A percentile compares a stretch with the other conserved stretches of the same genome.
These are phyloP conservation scores for Termitomyces sp. DNA, from an alignment of 768 basidiomycete genomes.

Conservation along the genomic window DNA sequence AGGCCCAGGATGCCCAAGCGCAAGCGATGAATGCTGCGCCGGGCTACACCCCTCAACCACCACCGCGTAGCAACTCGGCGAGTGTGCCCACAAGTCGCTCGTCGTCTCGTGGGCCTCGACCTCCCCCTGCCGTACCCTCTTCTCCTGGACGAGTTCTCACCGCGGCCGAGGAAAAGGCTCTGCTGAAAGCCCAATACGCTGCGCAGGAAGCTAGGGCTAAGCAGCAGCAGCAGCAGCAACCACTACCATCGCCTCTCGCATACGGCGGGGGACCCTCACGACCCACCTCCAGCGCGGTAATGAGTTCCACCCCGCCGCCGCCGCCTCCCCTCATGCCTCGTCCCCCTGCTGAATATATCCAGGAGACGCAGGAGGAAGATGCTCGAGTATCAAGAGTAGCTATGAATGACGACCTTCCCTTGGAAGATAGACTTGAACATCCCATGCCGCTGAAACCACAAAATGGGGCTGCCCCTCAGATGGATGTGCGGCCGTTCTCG, in stretches of 20 bases:
- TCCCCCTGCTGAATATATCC: conserved; percentile 77
- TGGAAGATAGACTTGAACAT: conserved; percentile 11
- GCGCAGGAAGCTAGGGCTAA: conserved; percentile 39
- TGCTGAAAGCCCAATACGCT: conserved; percentile 60
- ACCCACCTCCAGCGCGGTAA: conserved; percentile 12
- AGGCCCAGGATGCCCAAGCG: conserved; percentile 43
- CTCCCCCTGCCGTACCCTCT: conserved; percentile 33
- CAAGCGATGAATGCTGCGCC: conserved; percentile 16
- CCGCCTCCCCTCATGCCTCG: conserved; percentile 76
- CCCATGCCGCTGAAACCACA: conserved; percentile 13
- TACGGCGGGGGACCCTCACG: conserved; percentile 24
- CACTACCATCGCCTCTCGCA: neutral
- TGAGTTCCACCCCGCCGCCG: conserved; percentile 25
- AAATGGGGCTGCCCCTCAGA: conserved; percentile 6
- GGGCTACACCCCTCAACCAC: conserved; percentile 18
- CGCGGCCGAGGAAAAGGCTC: conserved; percentile 79
- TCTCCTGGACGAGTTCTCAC: conserved; percentile 39
- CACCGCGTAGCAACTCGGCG: conserved; percentile 21
- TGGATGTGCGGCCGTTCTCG: conserved; percentile 45
- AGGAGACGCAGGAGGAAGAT: conserved; percentile 78
- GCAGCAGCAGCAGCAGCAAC: conserved; percentile 18
- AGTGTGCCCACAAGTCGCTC: conserved; percentile 13
- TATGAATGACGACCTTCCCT: conserved; percentile 26
- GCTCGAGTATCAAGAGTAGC: conserved; percentile 46
- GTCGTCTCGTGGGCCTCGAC: conserved; percentile 21